These are phyloP conservation scores for Wilcoxina mikolae DNA, from an alignment of 495 filamentous ascomycete species.

Conservation along the genomic window DNA sequence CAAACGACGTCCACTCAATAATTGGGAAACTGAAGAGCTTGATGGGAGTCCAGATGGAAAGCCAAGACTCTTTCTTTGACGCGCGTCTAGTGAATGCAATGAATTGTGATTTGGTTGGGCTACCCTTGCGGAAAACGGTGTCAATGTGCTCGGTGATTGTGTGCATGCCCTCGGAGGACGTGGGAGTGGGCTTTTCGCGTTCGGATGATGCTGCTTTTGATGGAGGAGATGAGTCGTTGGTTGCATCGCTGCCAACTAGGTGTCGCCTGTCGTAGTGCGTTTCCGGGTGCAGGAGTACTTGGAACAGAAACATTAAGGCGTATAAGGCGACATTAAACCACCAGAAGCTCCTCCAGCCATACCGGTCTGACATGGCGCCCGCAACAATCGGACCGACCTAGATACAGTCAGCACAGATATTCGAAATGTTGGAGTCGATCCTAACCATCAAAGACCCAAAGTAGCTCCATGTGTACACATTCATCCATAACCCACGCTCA, in stretches of 20 bases:
- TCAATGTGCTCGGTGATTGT: slow-evolving; percentile 21
- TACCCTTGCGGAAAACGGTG: slow-evolving; percentile 35
- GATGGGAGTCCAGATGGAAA: slow-evolving; percentile 35
- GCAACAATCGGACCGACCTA: slow-evolving; percentile 43
- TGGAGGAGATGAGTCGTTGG: slow-evolving; percentile 2
- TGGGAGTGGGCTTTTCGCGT: neutral
- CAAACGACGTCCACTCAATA: slow-evolving; percentile 45
- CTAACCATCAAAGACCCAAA: slow-evolving; percentile 33
- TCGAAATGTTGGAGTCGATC: slow-evolving; percentile 1
- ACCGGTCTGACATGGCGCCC: slow-evolving; percentile 41
- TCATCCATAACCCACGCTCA: slow-evolving; percentile 50
- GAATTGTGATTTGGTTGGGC: slow-evolving; percentile 43
- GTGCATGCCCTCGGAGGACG: neutral
- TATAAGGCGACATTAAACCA: slow-evolving; percentile 41
- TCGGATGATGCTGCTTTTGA: slow-evolving; percentile 1
- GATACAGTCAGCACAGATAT: slow-evolving; percentile 31
- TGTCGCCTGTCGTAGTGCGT: slow-evolving; percentile 42
- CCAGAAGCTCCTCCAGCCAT: slow-evolving; percentile 45
- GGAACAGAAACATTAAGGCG: slow-evolving; percentile 34
- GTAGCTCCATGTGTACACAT: slow-evolving; percentile 46
- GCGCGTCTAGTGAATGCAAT: slow-evolving; percentile 30
- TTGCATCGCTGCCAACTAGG: slow-evolving; percentile 14
- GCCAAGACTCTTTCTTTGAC: slow-evolving; percentile 30
- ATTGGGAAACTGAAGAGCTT: slow-evolving; percentile 48
- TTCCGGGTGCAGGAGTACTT: slow-evolving; percentile 46